A percentile compares a stretch with the other conserved stretches of the same genome.
phyloP scores from a whole-genome alignment of 129 eudicot species.

The Flaveria sonorensis region DNA sequence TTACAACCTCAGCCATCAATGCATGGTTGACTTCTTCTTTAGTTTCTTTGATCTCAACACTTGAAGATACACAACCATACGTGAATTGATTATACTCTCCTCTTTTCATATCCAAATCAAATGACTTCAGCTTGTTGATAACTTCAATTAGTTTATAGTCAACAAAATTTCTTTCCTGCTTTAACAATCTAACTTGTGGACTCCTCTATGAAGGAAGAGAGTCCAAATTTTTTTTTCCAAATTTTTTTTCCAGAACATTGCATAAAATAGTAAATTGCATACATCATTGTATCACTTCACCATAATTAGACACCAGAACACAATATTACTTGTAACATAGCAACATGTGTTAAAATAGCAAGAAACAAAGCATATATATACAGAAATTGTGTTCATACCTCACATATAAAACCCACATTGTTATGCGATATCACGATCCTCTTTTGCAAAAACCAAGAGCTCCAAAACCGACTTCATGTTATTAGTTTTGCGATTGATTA shows the following conservation, averaged over 20 bases:
- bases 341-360: not conserved
- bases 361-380: not conserved
- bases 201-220: no score
- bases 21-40: no score
- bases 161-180: no score
- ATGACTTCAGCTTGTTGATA: no score
- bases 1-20: no score
- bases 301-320: not conserved
- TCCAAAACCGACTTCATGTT: slow-evolving; percentile 1
- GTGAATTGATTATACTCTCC: no score
- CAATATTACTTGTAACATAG: not conserved
- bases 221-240: no score
- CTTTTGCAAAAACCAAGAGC: slow-evolving; percentile 33
- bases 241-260: not conserved
- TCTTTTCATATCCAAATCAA: no score
- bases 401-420: slow-evolving; percentile 3
- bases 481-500: not conserved
- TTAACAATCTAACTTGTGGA: no score
- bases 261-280: not conserved
- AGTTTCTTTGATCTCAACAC: no score
- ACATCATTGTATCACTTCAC: slow-evolving; percentile 7
- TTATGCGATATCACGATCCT: not conserved
- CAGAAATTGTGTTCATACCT: slow-evolving; percentile 5
- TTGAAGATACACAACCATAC: no score
- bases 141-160: no score